Evolutionary conservation across 176 grass and related monocot genomes (phyloP), one percentile per base, ranked within the genome.

Genomic region (Oryza glaberrima): DNA sequence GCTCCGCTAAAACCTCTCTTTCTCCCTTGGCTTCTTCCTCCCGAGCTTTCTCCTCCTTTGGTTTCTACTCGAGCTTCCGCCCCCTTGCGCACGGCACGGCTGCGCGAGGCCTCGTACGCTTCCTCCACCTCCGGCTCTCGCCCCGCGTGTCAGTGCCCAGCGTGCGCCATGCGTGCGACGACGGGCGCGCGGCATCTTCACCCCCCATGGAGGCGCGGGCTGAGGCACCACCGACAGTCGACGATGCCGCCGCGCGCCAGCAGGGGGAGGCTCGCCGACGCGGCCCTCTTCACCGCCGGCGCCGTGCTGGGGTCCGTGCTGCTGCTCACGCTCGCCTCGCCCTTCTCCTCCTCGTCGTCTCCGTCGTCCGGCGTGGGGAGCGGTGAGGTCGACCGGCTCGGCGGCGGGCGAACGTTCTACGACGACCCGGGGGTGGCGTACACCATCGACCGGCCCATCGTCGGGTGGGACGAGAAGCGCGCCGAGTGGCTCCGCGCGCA

Each of bases 381-480:
- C 44, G 51, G 6, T 9, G 25, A 10, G 11, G 60, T 20, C 16
- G 65, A 1, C 1, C 20, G 47, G 60, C 25, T 41, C 19, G 61
- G 19, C 19, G 30, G 25, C 2, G 19, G 46, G 15, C 36, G 60
- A 13, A 95, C 92, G 43, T 95, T 95, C 92, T 98, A 98, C 84
- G 95, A 98, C 46, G 93, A 95, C 35, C 93, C 91, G 64, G 66
- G 41, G 68, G 36, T 95, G 63, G 51, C 82, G 30, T 95, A 98
- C 93, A 88, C 93, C 73, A 47, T 98, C 73, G 93, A 90, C 87
- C 58, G 83, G 14, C 85, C 79, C 20, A 70, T 98, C 72, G 3
- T 67, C 22, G 75, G 90, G 48, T 98, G 95, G 95, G 95, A 98
- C 85, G 68, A 75, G 79, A 98, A 92, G 88, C 92, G 95, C 30